phyloP scores from a whole-genome alignment of 2,329 filamentous ascomycete species.

The Aspergillus sp. region DNA sequence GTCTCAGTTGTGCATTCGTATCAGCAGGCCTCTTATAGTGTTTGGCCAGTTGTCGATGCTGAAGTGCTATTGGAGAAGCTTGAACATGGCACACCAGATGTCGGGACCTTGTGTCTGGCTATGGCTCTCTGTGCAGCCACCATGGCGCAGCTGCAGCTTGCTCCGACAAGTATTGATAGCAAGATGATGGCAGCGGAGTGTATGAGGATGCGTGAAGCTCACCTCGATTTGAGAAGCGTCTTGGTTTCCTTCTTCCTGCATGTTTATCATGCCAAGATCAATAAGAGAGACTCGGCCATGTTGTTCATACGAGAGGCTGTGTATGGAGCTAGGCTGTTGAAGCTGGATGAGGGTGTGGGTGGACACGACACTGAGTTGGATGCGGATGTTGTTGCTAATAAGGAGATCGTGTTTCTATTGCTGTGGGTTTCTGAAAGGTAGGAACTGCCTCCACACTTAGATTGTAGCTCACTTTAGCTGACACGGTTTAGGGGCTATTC shows the following conservation, averaged over 20 bases:
- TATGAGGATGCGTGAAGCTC: conserved; percentile 23
- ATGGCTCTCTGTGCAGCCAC: conserved; percentile 34
- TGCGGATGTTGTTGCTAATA: conserved; percentile 26
- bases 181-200: conserved; percentile 24
- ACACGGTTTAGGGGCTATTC: conserved; percentile 28
- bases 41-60: conserved; percentile 32
- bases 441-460: neutral
- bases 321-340: conserved; percentile 23
- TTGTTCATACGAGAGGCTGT: conserved; percentile 35
- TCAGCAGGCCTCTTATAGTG: conserved; percentile 28
- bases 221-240: conserved; percentile 24
- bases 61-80: conserved; percentile 20
- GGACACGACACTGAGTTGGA: neutral
- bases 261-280: conserved; percentile 35
- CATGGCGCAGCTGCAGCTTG: conserved; percentile 33
- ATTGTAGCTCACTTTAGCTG: neutral
- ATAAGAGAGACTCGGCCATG: conserved; percentile 31
- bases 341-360: conserved; percentile 19
- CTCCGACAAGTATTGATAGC: conserved; percentile 25
- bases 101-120: conserved; percentile 21
- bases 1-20: conserved; percentile 24
- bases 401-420: conserved; percentile 28
- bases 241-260: conserved; percentile 35
- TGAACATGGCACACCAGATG: conserved; percentile 4
- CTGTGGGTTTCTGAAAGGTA: conserved; percentile 36